Evolutionary conservation across 2,329 filamentous ascomycete species (phyloP), one percentile per base, ranked within the genome.

Genomic region (Ophiobolus disseminans): DNA sequence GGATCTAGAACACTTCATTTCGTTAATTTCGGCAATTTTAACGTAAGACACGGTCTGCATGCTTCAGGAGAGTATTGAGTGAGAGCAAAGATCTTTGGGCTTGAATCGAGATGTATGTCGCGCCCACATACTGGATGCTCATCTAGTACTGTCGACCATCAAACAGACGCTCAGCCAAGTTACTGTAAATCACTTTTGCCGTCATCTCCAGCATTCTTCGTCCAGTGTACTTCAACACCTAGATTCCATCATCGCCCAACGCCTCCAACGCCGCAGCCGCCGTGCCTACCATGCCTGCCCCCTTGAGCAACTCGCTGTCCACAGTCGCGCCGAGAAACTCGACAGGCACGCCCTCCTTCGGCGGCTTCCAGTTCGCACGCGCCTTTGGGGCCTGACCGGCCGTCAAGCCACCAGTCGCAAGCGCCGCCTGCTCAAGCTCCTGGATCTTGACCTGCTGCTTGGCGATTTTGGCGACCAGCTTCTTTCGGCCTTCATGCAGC

Each of bases 301-400:
- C 60, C 53, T 58, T 65, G 13, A 70, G 51, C 32, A 71, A 39
- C 36, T 66, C 63, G 19, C 58, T 64, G 32, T 70, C 67, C 20
- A 69, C 62, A 60, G 64, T 59, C 0, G 56, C 57, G 1, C 69
- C 70, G 3, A 65, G 69, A 51, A 73, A 65, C 4, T 41, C 38
- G 16, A 69, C 58, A 45, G 57, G 58, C 1, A 54, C 50, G 1
- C 63, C 68, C 9, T 58, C 51, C 9, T 48, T 51, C 40, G 58
- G 42, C 3, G 45, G 42, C 40, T 48, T 53, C 57, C 65, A 69
- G 1, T 53, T 56, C 30, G 54, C 51, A 1, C 60, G 53, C 41
- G 59, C 14, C 10, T 55, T 54, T 14, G 53, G 16, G 9, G 43
- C 53, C 25, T 63, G 57, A 2, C 55, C 60, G 4, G 46, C 49